Conservation (phyloP, 257 asterid genomes). For the Plectranthus barbatus region DNA sequence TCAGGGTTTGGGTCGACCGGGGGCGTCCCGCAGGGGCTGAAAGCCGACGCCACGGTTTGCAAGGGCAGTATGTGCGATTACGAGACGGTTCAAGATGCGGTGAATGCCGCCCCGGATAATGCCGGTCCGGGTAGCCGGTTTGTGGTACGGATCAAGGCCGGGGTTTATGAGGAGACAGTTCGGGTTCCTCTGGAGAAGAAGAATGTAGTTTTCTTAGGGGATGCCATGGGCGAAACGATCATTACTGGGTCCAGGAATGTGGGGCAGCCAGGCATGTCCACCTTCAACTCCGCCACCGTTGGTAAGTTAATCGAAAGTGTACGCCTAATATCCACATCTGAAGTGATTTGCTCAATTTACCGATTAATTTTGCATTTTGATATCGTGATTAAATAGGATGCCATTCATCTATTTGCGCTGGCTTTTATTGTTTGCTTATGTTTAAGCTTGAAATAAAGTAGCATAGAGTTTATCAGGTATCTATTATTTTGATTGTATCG, state of each 20-base stretch:
- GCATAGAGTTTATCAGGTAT: neutral
- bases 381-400: too few species aligned
- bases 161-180: too few species aligned
- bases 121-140: slow-evolving; percentile 20
- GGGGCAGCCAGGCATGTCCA: slow-evolving; percentile 36
- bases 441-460: neutral
- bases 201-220: slow-evolving; percentile 62
- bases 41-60: slow-evolving; percentile 14
- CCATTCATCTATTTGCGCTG: too few species aligned
- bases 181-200: slow-evolving; percentile 55
- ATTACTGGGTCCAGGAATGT: slow-evolving; percentile 52
- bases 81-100: slow-evolving; percentile 51
- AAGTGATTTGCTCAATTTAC: too few species aligned
- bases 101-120: slow-evolving; percentile 41
- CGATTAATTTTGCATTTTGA: too few species aligned
- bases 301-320: too few species aligned
- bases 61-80: slow-evolving; percentile 30
- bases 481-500: neutral
- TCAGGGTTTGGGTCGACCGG: neutral
- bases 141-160: slow-evolving; percentile 62
- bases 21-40: slow-evolving; percentile 9
- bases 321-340: too few species aligned
- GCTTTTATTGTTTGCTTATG: too few species aligned
- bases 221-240: slow-evolving; percentile 68
- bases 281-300: slow-evolving; percentile 54